Evolutionary conservation across 768 basidiomycete species (phyloP).

Genomic region (Cystoderma amianthinum): DNA sequence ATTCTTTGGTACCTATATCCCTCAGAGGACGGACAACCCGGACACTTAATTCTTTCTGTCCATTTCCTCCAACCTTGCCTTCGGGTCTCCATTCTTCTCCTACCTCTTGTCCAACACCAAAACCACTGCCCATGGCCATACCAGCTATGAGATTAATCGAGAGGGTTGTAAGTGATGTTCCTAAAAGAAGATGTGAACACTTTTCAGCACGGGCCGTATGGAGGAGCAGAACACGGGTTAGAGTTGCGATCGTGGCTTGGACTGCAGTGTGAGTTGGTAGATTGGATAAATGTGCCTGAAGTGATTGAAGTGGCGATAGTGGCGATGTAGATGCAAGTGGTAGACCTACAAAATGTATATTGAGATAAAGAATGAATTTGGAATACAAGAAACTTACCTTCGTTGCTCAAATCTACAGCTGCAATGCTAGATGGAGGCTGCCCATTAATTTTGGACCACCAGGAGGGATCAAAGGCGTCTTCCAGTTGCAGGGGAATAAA

Average conservation of each 20-base stretch:
- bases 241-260: slow-evolving; percentile 45
- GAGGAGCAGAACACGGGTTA: slow-evolving; percentile 64
- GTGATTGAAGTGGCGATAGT: slow-evolving; percentile 8
- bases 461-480: slow-evolving; percentile 62
- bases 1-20: slow-evolving; percentile 76
- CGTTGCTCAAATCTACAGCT: too few relatives aligned
- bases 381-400: too few relatives aligned
- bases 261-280: slow-evolving; percentile 74
- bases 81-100: slow-evolving; percentile 75
- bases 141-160: slow-evolving; percentile 70
- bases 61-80: slow-evolving; percentile 12
- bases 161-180: slow-evolving; percentile 72
- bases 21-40: slow-evolving; percentile 61
- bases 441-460: slow-evolving; percentile 53
- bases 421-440: too few relatives aligned
- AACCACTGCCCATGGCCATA: slow-evolving; percentile 73
- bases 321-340: slow-evolving; percentile 18
- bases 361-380: neutral
- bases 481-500: slow-evolving; percentile 64
- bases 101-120: slow-evolving; percentile 57
- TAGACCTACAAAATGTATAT: neutral
- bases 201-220: slow-evolving; percentile 50
- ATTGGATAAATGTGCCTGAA: slow-evolving; percentile 49
- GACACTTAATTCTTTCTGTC: slow-evolving; percentile 18
- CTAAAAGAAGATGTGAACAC: slow-evolving; percentile 75